Evolutionary conservation across 176 grass and related monocot genomes (phyloP), one percentile per base, ranked within the genome.

Genomic region (Paspalum notatum): DNA sequence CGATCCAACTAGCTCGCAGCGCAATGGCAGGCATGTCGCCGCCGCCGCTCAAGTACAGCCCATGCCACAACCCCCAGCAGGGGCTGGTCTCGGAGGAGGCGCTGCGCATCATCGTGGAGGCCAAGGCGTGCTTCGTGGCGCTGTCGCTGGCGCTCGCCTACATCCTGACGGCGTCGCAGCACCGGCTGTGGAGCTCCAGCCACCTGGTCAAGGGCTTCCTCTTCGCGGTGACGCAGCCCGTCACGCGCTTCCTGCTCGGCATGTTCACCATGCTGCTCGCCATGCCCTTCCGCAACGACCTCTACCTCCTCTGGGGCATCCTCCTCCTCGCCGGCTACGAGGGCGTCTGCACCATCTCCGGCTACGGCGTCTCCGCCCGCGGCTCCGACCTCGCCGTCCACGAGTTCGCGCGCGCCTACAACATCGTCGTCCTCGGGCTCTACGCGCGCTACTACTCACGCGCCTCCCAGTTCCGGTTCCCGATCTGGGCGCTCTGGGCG

Each of bases 211-310:
- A 83, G 81, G 68, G 46, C 32, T 83, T 83, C 70, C 81, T 83
- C 46, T 66, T 83, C 46, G 71, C 49, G 15, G 81, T 27, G 5
- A 83, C 81, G 61, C 81, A 72, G 70, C 71, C 81, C 6, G 49
- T 74, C 6, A 75, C 81, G 15, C 59, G 71, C 12, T 83, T 83
- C 61, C 81, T 64, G 5, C 1, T 65, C 46, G 24, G 57, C 71
- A 83, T 76, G 58, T 82, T 80, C 78, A 53, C 60, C 41, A 74
- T 82, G 78, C 78, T 80, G 21, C 78, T 80, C 52, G 17, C 78
- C 65, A 80, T 80, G 78, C 78, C 78, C 9, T 80, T 80, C 66
- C 78, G 66, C 52, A 80, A 13, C 78, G 78, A 80, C 78, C 78
- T 80, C 40, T 80, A 80, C 41, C 78, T 80, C 21, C 78, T 80